Evolutionary conservation across 371 early-diverging fungal genomes (phyloP).

Genomic region (Mucor circinelloides): DNA sequence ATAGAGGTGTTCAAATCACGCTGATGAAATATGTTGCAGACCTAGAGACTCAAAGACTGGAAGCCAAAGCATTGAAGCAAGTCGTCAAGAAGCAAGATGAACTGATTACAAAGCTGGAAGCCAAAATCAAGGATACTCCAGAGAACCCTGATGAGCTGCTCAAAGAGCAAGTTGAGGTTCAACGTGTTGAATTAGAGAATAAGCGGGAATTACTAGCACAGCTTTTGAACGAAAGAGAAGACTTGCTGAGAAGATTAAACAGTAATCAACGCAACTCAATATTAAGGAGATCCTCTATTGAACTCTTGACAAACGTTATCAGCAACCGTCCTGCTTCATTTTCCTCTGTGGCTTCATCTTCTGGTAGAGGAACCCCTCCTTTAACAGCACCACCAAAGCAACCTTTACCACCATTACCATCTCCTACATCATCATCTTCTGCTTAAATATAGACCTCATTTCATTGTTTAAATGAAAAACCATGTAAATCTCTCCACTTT

Average conservation of each 20-base stretch:
- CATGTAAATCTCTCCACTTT: not conserved
- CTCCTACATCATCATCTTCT: not conserved
- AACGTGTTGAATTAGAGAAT: constrained; percentile 39
- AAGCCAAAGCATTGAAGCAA: constrained; percentile 24
- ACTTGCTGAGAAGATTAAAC: constrained; percentile 21
- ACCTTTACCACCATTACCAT: constrained; percentile 27
- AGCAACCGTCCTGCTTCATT: constrained; percentile 2
- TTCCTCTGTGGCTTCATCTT: constrained; percentile 15
- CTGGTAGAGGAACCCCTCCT: constrained; percentile 18
- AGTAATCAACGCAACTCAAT: constrained; percentile 16
- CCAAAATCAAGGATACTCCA: constrained; percentile 7
- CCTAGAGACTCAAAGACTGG: constrained; percentile 34
- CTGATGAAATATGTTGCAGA: constrained; percentile 38
- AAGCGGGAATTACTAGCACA: constrained; percentile 39
- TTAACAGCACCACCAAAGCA: constrained; percentile 30
- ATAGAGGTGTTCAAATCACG: constrained; percentile 37
- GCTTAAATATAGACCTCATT: not conserved
- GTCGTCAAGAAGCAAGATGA: constrained; percentile 47
- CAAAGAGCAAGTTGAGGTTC: constrained; percentile 42
- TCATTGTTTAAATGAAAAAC: not conserved
- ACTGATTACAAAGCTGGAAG: constrained; percentile 40
- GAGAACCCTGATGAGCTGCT: constrained; percentile 6
- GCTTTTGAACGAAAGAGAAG: constrained; percentile 40
- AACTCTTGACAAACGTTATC: constrained; percentile 29
- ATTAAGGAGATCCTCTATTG: constrained; percentile 37